These are phyloP conservation scores for Phaeotremella fagi DNA, from an alignment of 768 basidiomycete genomes.

Conservation along the genomic window DNA sequence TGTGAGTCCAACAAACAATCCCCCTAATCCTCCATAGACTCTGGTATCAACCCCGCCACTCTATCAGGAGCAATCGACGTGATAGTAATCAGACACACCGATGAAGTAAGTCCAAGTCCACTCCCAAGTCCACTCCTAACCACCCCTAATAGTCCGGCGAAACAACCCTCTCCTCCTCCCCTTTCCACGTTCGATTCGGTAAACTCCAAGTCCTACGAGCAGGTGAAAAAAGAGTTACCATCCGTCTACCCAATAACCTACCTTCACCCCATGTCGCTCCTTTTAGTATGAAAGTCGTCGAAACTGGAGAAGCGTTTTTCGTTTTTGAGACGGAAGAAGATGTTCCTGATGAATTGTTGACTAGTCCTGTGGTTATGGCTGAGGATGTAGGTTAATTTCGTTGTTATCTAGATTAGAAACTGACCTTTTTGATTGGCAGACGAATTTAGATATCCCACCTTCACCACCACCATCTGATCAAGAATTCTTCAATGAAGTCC, in stretches of 20 bases:
- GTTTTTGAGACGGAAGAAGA: constrained; percentile 95
- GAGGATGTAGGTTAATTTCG: constrained; percentile 33
- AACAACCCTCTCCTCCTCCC: constrained; percentile 67
- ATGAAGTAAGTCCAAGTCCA: constrained; percentile 45
- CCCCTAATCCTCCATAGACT: constrained; percentile 33
- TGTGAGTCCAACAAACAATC: constrained; percentile 24
- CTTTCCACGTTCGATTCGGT: constrained; percentile 96
- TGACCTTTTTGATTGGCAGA: not conserved
- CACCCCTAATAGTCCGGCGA: constrained; percentile 25
- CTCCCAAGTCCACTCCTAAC: not conserved
- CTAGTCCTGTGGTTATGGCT: constrained; percentile 70
- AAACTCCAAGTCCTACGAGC: constrained; percentile 94
- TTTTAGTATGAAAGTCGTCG: constrained; percentile 97
- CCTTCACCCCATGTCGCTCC: constrained; percentile 57
- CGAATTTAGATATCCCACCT: not conserved
- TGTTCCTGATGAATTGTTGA: constrained; percentile 86
- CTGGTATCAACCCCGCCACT: constrained; percentile 82
- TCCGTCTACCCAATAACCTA: constrained; percentile 61
- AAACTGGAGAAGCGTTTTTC: constrained; percentile 98
- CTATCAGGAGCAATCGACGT: constrained; percentile 98
- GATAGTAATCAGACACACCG: constrained; percentile 78
- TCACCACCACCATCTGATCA: not conserved
- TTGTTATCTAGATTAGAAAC: not conserved
- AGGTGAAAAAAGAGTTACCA: constrained; percentile 88
- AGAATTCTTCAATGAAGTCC: not conserved